Evolutionary conservation across 1,139 yeast species (phyloP).

Genomic region (Diutina neorugosa): DNA sequence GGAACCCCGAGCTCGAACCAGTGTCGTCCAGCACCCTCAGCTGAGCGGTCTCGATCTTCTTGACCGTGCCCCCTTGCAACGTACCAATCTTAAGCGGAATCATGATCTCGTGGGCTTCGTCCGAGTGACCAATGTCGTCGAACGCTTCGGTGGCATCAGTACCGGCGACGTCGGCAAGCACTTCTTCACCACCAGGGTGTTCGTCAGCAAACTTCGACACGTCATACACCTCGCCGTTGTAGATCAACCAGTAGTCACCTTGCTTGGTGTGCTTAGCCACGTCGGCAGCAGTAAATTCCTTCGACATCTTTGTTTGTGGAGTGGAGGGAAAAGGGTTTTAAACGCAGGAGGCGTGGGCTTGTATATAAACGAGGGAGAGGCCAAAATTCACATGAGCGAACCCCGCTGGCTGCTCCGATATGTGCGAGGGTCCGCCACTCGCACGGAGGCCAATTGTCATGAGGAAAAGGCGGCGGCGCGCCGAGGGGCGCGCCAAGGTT

Average conservation of each 20-base stretch:
- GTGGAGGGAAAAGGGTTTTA: not conserved
- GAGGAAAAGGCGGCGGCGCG: not conserved
- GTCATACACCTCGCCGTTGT: constrained; percentile 86
- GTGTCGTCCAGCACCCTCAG: not conserved
- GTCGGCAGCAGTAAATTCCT: constrained; percentile 39
- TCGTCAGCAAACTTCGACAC: constrained; percentile 78
- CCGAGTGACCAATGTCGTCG: constrained; percentile 96
- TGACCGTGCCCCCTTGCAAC: constrained; percentile 28
- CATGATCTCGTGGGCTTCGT: constrained; percentile 79
- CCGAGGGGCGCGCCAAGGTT: no score
- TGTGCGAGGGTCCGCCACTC: not conserved
- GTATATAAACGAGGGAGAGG: not conserved
- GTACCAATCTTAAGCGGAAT: constrained; percentile 57
- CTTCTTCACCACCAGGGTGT: constrained; percentile 99
- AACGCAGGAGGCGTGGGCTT: not conserved
- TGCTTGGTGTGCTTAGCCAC: constrained; percentile 65
- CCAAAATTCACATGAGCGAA: not conserved
- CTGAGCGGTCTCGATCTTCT: not conserved
- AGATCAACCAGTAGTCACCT: constrained; percentile 83
- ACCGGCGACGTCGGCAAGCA: constrained; percentile 83
- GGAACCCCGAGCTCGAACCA: not conserved
- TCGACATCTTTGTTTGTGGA: constrained; percentile 5
- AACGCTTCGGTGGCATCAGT: constrained; percentile 89
- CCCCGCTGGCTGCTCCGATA: not conserved
- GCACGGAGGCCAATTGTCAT: not conserved